Percentiles rank a stretch among this genome's conserved stretches.
Conservation (phyloP, 1,284 basidiomycete genomes). For the Pseudozyma sp. region DNA sequence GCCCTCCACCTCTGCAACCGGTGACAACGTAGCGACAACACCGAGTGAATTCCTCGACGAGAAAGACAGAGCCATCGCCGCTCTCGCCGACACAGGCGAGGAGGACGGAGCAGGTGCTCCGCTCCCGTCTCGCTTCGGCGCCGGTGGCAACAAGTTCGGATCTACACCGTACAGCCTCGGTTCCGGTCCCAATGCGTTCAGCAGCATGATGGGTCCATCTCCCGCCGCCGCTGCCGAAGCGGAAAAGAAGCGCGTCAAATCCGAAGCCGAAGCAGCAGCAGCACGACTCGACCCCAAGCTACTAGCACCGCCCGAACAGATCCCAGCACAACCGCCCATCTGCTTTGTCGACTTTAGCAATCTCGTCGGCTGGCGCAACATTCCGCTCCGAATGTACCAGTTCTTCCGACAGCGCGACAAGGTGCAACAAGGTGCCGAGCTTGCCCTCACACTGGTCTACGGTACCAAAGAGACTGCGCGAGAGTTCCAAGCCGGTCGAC, state of each 20-base stretch:
- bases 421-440: conserved; percentile 82
- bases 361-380: conserved; percentile 84
- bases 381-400: conserved; percentile 88
- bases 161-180: conserved; percentile 34
- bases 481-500: conserved; percentile 72
- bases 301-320: conserved; percentile 72
- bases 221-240: conserved; percentile 44
- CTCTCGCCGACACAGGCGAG: conserved; percentile 39
- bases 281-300: conserved; percentile 59
- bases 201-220: conserved; percentile 32
- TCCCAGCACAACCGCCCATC: conserved; percentile 84
- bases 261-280: conserved; percentile 53
- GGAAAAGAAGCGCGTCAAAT: conserved; percentile 30
- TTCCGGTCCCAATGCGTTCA: conserved; percentile 39
- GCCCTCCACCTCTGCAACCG: conserved; percentile 5
- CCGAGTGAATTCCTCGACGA: conserved; percentile 49
- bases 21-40: conserved; percentile 9
- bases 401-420: conserved; percentile 91
- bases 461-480: conserved; percentile 71
- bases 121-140: conserved; percentile 32
- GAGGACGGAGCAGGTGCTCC: conserved; percentile 50
- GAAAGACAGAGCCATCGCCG: conserved; percentile 30
- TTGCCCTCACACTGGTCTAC: conserved; percentile 81
- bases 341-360: conserved; percentile 88
- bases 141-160: conserved; percentile 17